Evolutionary conservation across 2,329 filamentous ascomycete species (phyloP).

Genomic region (Triangularia verruculosa): DNA sequence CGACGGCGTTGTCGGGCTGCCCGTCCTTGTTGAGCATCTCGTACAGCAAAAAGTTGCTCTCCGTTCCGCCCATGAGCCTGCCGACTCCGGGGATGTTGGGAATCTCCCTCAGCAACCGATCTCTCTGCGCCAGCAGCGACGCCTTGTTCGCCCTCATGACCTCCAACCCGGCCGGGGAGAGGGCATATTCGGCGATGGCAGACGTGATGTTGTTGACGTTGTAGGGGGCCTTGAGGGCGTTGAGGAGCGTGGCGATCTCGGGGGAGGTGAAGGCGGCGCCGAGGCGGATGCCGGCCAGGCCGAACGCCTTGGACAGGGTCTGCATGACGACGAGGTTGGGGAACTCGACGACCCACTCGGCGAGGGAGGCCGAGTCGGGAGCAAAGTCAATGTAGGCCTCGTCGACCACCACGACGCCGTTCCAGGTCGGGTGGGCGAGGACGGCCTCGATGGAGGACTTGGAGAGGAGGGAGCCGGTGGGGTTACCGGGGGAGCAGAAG

Average conservation of each 20-base stretch:
- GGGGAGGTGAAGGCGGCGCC: conserved; percentile 79
- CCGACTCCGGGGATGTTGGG: conserved; percentile 76
- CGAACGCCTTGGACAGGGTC: conserved; percentile 97
- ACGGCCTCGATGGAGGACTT: conserved; percentile 72
- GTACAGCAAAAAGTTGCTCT: conserved; percentile 86
- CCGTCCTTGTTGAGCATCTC: conserved; percentile 76
- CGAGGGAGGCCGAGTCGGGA: conserved; percentile 69
- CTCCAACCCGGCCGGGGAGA: conserved; percentile 63
- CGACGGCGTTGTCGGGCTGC: conserved; percentile 73
- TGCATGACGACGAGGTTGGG: conserved; percentile 98
- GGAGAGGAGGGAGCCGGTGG: conserved; percentile 74
- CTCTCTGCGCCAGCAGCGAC: conserved; percentile 71
- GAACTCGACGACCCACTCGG: conserved; percentile 88
- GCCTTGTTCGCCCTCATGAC: conserved; percentile 69
- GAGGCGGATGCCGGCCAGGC: conserved; percentile 87
- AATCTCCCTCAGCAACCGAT: conserved; percentile 71
- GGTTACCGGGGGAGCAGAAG: conserved; percentile 92
- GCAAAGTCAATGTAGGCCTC: conserved; percentile 97
- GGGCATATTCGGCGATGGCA: conserved; percentile 70
- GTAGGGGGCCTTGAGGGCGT: conserved; percentile 93
- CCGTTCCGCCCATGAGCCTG: conserved; percentile 71
- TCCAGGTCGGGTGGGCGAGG: conserved; percentile 87
- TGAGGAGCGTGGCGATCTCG: conserved; percentile 74
- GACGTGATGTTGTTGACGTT: conserved; percentile 89
- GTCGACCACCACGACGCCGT: conserved; percentile 88